Base-by-base conservation (phyloP, 805 yeast species). In the Yarrowia yakushimensis region DNA sequence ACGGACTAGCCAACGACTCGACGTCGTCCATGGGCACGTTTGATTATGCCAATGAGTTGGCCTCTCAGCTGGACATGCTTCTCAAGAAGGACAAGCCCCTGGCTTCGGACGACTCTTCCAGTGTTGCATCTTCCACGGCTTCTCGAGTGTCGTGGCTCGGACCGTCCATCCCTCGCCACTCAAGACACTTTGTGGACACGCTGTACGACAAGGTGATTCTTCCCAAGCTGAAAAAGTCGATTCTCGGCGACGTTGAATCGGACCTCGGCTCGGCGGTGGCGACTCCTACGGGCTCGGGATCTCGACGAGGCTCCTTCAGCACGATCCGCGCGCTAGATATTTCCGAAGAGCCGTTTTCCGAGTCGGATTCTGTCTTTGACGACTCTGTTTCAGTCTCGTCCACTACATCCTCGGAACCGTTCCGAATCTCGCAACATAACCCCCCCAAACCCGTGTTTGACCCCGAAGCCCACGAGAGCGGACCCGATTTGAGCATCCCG, bases 341-440 rank as follows among this genome's bases (percentile, higher is more conserved):
- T 15, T 55, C 61, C 28, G 61, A 55, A 15, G 61, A 55, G 48
- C 59, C 59, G 25, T 52, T 52, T 25, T 52, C 59, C 43, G 59
- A 52, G 42, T 36, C 59, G 39, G 59, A 52, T 22, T 52, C 59
- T 4, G 59, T 52, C 11, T 52, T 52, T 18, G 59, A 52, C 43
- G 59, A 52, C 17, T 23, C 43, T 18, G 28, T 17, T 11, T 25
- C 34, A 2, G 59, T 34, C 11, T n/a, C 59, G 6, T 34, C 43
- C 2, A 9, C 22, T 7, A n/a, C 46, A 2, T 27, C 48, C 8
- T 27, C 46, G 12, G 37, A 55, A 10, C n/a, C 39, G 13, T 39
- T 39, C 11, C 48, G 48, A 41, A 39, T 39, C 28, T 41, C 61
- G 36, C 48, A 39, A 28, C 46, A 39, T 12, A 55, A 55, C 36